Percentiles rank a stretch among this genome's conserved stretches.
phyloP scores from a whole-genome alignment of 163 green algal species.

The Chlorella variabilis region DNA sequence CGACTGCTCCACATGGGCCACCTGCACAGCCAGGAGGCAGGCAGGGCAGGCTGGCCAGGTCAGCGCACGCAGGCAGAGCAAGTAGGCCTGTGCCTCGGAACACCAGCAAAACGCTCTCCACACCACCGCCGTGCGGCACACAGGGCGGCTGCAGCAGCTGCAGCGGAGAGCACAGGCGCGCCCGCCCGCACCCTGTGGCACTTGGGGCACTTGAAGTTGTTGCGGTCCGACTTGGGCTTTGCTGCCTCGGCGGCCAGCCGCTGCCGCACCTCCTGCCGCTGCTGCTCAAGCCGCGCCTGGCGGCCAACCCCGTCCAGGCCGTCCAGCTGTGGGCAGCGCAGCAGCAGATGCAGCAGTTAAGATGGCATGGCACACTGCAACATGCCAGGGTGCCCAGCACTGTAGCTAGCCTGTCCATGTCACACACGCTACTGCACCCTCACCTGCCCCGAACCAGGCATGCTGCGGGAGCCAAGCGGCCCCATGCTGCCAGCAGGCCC shows the following conservation, averaged over 20 bases:
- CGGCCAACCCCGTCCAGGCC: neutral
- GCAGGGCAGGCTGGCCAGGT: too few relatives aligned
- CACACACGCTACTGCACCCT: too few relatives aligned
- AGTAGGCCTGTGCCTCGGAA: too few relatives aligned
- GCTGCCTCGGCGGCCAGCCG: slow-evolving; percentile 2
- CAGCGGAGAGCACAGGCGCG: too few relatives aligned
- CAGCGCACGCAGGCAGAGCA: too few relatives aligned
- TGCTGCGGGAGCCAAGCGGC: neutral
- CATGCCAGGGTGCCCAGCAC: too few relatives aligned
- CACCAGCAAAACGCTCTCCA: too few relatives aligned
- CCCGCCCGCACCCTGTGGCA: slow-evolving; percentile 58
- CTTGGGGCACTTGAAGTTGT: slow-evolving; percentile 69
- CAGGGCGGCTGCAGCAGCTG: too few relatives aligned
- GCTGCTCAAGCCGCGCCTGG: neutral
- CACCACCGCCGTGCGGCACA: too few relatives aligned
- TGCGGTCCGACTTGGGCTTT: slow-evolving; percentile 38
- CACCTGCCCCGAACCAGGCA: slow-evolving; percentile 1
- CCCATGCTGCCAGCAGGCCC: neutral
- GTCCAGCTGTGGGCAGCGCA: neutral
- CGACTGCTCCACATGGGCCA: slow-evolving; percentile 57
- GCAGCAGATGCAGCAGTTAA: neutral
- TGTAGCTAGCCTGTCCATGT: too few relatives aligned
- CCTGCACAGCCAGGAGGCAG: neutral
- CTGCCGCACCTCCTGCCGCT: neutral
- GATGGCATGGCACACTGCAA: too few relatives aligned